Percentiles rank a stretch among this genome's conserved stretches.
Conservation (phyloP, 2,329 filamentous ascomycete species). For the Aspergillus intermedius region DNA sequence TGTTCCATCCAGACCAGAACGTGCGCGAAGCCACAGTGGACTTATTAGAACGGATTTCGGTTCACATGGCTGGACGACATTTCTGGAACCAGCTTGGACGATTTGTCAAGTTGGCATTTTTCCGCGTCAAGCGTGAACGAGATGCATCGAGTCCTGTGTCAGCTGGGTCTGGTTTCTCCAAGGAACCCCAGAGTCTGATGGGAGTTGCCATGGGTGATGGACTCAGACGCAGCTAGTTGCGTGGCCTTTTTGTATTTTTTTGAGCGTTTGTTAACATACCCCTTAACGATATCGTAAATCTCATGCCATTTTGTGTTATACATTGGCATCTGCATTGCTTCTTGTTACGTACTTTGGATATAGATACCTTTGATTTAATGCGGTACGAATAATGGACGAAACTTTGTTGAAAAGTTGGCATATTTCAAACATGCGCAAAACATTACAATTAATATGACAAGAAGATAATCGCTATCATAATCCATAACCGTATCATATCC, state of each 20-base stretch:
- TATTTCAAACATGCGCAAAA: not conserved
- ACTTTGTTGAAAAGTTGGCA: not conserved
- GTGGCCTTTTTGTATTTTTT: not conserved
- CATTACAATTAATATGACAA: not conserved
- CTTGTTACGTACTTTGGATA: not conserved
- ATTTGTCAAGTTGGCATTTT: conserved; percentile 82
- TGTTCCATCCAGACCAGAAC: conserved; percentile 81
- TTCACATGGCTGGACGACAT: conserved; percentile 85
- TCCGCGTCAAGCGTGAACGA: conserved; percentile 64
- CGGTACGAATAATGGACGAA: not conserved
- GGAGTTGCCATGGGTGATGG: conserved; percentile 30
- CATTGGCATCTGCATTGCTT: not conserved
- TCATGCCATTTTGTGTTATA: not conserved
- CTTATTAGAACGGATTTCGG: conserved; percentile 71
- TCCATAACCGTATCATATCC: not conserved
- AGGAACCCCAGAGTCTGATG: conserved; percentile 30
- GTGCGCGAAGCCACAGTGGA: conserved; percentile 73
- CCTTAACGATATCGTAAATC: not conserved
- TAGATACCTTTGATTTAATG: not conserved
- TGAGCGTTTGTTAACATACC: not conserved
- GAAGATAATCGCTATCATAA: not conserved
- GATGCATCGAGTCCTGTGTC: conserved; percentile 26
- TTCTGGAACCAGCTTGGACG: conserved; percentile 83
- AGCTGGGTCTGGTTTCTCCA: conserved; percentile 15
- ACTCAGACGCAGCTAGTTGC: conserved; percentile 18